Base-by-base conservation (phyloP, 1,284 basidiomycete genomes). In the Peniophora sp. region DNA sequence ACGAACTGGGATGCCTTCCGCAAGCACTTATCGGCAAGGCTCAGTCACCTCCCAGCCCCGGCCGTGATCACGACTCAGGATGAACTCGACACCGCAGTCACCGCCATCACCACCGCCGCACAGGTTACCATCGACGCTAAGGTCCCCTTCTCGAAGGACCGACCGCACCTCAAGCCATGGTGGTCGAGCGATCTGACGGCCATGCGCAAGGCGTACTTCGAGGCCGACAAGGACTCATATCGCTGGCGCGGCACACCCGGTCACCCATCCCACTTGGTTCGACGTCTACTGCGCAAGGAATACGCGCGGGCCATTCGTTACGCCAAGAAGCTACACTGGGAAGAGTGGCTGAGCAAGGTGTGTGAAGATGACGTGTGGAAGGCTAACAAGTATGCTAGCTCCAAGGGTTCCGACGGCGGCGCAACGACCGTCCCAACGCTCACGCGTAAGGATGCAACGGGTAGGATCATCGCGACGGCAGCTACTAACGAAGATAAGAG, bases 311-410 rank as follows among this genome's bases (percentile, higher is more conserved):
- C 48, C n/a, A 66, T 74, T 16, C 22, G 51, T 14, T 39, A 47
- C 5, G 58, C 60, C 0, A 74, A 71, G 48, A 53, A 53, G 0
- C 56, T 68, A n/a, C 64, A 65, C 54, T 70, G 69, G 68, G 49
- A 55, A 1, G 60, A 65, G 1, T 74, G 61, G 61, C 55, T 73
- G 0, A 65, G 69, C 25, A 53, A 61, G 0, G 52, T 64, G 0
- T 54, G 59, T 2, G 54, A 55, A 1, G 44, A 53, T 0, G 57
- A 57, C 3, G 52, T 73, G 0, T 75, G 68, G 66, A 64, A 52
- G 0, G 65, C 66, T 1, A 65, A 65, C 52, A 56, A 56, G n/a
- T 69, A 63, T 43, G 55, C 66, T 2, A 59, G 57, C 6, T 46
- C 34, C 0, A 58, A 61, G 0, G 38, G 59, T 0, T 53, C 63